Conservation (phyloP, 192 early-diverging fungal genomes). For the Tieghemiomyces parasiticus region DNA sequence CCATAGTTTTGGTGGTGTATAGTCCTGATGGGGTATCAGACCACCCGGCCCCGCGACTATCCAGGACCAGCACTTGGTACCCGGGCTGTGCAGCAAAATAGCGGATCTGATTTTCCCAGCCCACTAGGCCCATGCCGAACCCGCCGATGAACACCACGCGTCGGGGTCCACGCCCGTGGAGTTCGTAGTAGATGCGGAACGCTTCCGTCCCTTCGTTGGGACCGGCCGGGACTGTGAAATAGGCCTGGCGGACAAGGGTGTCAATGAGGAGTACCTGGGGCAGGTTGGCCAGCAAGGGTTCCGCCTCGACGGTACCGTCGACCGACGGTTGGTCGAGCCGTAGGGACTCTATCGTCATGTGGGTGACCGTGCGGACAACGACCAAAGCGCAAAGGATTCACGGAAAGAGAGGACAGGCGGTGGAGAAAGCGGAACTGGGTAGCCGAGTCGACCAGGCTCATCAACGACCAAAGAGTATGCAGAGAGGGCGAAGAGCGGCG, state of each 20-base stretch:
- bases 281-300: neutral
- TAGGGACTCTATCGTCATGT: no score
- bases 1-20: slow-evolving; percentile 3
- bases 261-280: neutral
- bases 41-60: slow-evolving; percentile 2
- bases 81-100: neutral
- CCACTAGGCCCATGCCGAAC: neutral
- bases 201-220: neutral
- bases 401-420: no score
- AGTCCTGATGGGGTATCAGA: neutral
- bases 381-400: no score
- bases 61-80: neutral
- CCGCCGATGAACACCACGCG: neutral
- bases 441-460: no score
- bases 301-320: no score
- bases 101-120: neutral
- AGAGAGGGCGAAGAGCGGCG: no score
- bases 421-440: no score
- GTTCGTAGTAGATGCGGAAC: slow-evolving; percentile 4
- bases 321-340: no score
- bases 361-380: no score
- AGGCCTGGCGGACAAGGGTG: neutral
- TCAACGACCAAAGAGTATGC: no score
- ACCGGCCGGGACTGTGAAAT: neutral
- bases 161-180: slow-evolving; percentile 2